phyloP scores from a whole-genome alignment of 2,329 filamentous ascomycete genomes.

The Epicoccum nigrum region DNA sequence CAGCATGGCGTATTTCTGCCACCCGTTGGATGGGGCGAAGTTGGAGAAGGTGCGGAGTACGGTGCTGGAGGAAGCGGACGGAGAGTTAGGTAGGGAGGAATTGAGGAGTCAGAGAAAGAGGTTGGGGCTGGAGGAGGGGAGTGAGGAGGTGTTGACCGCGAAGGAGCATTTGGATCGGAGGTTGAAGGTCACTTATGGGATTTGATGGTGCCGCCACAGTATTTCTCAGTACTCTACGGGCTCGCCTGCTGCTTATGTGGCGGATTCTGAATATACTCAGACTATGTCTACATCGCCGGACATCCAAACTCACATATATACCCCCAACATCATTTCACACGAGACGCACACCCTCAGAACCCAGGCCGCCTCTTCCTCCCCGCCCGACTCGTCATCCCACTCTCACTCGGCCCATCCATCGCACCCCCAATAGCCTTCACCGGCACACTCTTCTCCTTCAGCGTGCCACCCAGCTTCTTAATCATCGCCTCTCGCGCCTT shows the following conservation, averaged over 20 bases:
- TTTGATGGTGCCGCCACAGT: no score
- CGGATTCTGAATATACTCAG: no score
- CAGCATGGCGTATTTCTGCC: conserved; percentile 67
- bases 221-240: no score
- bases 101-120: conserved; percentile 48
- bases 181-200: conserved; percentile 64
- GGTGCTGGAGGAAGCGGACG: conserved; percentile 52
- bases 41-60: conserved; percentile 62
- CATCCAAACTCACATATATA: neutral
- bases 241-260: no score
- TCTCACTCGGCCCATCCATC: conserved; percentile 41
- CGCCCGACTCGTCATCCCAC: conserved; percentile 23
- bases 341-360: neutral
- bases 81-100: conserved; percentile 37
- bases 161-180: conserved; percentile 64
- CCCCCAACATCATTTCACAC: neutral
- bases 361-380: conserved; percentile 34
- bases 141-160: conserved; percentile 59
- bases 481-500: conserved; percentile 47
- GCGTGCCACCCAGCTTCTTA: conserved; percentile 42
- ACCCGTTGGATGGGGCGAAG: conserved; percentile 62
- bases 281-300: no score
- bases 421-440: conserved; percentile 43
- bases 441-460: conserved; percentile 34
- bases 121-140: conserved; percentile 50